Base-by-base conservation (phyloP, 441 rosid genomes). In the Jatropha multifida region DNA sequence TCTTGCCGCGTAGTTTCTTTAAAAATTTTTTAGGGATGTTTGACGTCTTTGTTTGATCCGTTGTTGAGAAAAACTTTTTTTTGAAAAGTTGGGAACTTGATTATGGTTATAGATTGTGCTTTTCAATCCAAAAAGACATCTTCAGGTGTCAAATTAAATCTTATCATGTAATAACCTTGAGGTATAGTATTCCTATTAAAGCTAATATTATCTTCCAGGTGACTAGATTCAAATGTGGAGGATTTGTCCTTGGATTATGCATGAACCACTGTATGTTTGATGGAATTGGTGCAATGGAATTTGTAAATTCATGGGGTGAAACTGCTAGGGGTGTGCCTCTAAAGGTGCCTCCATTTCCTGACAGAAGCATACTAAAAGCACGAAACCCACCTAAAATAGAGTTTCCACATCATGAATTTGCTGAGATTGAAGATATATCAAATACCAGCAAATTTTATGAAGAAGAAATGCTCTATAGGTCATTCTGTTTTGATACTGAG, bases 241-340 rank as follows among this genome's bases (percentile, higher is more conserved):
- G 90, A 56, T 90, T 92, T 81, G 84, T 82, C 51, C 82, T 94
- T 17, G 98, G 97, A 63, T 76, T 90, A 60, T 80, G 89, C 71
- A 74, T 89, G 96, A 94, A 89, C 85, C 98, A 94, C 68, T 91
- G 94, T 13, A 85, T 90, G 92, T 83, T 84, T 52, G 98, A 94
- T 76, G 98, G 97, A 23, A 84, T 91, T 9, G 91, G 77, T 44
- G 97, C 96, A 7, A 91, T 92, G 97, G 91, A 91, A 68, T 94
- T 94, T 74, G 82, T 94, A 65, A 91, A 89, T 77, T 90, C 96
- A 15, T 93, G 97, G 97, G 96, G 90, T 26, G 90, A 90, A 79
- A 88, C 84, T 27, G 85, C 97, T 48, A 82, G 94, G 74, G 93
- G 89, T 14, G 78, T 89, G 77, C 89, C 94, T 54, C 81, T 93